These are phyloP conservation scores for Mortierella claussenii DNA, from an alignment of 192 early-diverging fungal genomes.

Conservation along the genomic window DNA sequence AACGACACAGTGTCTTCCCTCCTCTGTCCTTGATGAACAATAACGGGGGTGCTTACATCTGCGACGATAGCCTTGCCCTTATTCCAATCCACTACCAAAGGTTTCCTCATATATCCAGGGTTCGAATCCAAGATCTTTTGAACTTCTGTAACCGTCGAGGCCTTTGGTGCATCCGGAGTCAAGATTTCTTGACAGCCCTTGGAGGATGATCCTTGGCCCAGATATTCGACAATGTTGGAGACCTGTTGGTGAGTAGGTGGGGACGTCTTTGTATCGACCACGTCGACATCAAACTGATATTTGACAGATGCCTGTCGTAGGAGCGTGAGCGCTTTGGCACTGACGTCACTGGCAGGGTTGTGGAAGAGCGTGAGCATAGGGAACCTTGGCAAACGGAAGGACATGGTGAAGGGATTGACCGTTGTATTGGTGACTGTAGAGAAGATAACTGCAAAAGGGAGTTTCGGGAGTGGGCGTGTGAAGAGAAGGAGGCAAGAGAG, in stretches of 20 bases:
- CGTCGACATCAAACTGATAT: constrained; percentile 31
- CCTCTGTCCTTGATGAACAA: background rate
- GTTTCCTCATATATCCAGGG: constrained; percentile 32
- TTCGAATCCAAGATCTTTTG: constrained; percentile 49
- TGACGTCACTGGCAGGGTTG: constrained; percentile 22
- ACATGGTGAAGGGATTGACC: constrained; percentile 27
- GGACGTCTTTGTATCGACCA: constrained; percentile 17
- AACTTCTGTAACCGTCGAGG: constrained; percentile 28
- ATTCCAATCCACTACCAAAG: constrained; percentile 45
- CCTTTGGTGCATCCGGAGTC: constrained; percentile 26
- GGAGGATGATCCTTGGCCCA: constrained; percentile 23
- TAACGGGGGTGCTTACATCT: background rate
- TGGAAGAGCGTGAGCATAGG: constrained; percentile 44
- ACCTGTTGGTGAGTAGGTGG: constrained; percentile 45
- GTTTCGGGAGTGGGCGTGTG: no score
- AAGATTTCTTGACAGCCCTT: constrained; percentile 24
- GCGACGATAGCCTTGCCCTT: constrained; percentile 42
- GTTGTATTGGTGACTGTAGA: no score
- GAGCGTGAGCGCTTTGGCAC: constrained; percentile 24
- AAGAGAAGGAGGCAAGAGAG: no score
- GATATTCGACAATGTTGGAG: constrained; percentile 37
- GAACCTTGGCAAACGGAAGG: constrained; percentile 42
- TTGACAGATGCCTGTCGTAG: constrained; percentile 26
- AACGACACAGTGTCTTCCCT: background rate
- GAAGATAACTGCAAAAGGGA: no score